Base-by-base conservation (phyloP, 305 asterid genomes). In the Euphrasia arctica region DNA sequence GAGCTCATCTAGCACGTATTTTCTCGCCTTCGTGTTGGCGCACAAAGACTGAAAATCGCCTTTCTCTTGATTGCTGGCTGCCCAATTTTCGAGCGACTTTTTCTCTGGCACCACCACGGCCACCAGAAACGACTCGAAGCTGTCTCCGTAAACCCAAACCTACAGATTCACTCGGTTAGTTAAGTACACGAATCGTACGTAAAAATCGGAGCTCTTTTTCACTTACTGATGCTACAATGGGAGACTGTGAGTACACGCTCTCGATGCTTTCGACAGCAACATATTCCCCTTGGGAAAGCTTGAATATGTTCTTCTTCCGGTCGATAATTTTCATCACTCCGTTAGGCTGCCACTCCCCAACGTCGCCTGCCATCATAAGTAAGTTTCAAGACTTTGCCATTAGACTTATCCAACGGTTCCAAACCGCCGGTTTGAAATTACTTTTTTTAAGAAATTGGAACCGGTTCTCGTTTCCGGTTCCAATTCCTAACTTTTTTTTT, bases 111-210 rank as follows among this genome's bases (percentile, higher is more conserved):
- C 88, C 43, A 75, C 97, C 74, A 92, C 95, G 0, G 88, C 98
- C 75, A 92, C 97, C 9, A 89, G 86, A 66, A 83, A 87, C 7
- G 98, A 87, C 78, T 91, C 97, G 8, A 85, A 91, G 69, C 95
- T 91, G 83, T 79, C 89, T n/a, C 98, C 97, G 8, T 87, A 87
- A 6, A 91, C 86, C 98, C 97, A 91, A 69, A 91, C 81, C 98
- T 91, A 61, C 60, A 64, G 27, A 22, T 48, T 12, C 25, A 18
- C 29, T 54, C 2, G 49, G 25, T 10, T 14, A 64, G 54, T 18
- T 28, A 7, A 43, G 54, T 63, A 56, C 58, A 56, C 47, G 89
- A 90, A 96, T 89, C 54, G 28, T 9, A 49, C 22, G 34, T 27
- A 52, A 65, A 63, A 47, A 11, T 3, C 18, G 3, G 11, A 47